Evolutionary conservation across 2,329 filamentous ascomycete species (phyloP), one percentile per base, ranked within the genome.

Genomic region (Diaporthe sp.): DNA sequence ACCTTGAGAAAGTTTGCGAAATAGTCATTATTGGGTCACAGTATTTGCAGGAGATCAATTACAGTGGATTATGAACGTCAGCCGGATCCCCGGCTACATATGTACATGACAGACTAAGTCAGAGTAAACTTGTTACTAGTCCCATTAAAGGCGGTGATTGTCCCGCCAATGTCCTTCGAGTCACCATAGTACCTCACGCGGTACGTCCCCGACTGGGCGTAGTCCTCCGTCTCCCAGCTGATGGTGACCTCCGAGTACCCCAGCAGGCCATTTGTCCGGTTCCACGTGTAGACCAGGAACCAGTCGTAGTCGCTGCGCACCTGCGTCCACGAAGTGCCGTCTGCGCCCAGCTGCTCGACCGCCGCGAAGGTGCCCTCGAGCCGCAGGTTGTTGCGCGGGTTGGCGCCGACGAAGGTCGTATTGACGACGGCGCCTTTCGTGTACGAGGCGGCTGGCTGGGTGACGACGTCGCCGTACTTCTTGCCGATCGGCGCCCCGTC

Each of bases 301-400:
- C 96, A 98, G 82, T 98, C 95, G 13, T 86, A 87, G 81, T 98
- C 96, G 79, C 91, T 90, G n/a, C 92, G 89, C 31, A 97, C 89
- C 55, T 85, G 86, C 15, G 84, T 84, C 96, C 96, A 98, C 2
- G 79, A 79, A 37, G 76, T 77, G 17, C 72, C 46, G 28, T 80
- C 80, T 17, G 79, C 76, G 22, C 88, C 82, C 31, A 90, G 86
- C 79, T 87, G 87, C 86, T 98, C 95, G 0, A 98, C 90, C 0
- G 93, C 90, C 0, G 93, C 93, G 81, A 93, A 98, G 0, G 94
- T 98, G 17, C 88, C 89, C 81, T 95, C 95, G 1, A 95, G 90
- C 3, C 92, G 90, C 58, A 98, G 88, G 77, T 97, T 94, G 82
- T 98, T 98, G 68, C 96, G 89, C 12, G 96, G 96, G 80, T 98